phyloP scores from a whole-genome alignment of 306 rosid genomes.

The Dryas alaskensis region DNA sequence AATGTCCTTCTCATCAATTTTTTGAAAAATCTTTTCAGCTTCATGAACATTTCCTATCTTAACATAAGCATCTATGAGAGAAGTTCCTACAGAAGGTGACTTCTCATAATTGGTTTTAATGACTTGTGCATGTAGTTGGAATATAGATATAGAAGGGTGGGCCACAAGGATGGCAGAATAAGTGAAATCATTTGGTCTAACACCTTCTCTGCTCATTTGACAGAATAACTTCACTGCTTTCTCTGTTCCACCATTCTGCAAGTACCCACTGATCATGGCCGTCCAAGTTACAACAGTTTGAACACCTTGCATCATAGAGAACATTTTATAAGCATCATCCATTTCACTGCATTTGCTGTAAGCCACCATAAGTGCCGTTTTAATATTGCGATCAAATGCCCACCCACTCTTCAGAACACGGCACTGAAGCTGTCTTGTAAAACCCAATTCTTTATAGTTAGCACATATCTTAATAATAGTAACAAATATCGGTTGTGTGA shows the following conservation, averaged over 20 bases:
- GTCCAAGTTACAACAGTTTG: slow-evolving; percentile 85
- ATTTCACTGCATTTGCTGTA: slow-evolving; percentile 62
- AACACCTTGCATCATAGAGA: slow-evolving; percentile 40
- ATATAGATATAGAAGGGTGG: slow-evolving; percentile 39
- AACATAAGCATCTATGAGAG: slow-evolving; percentile 70
- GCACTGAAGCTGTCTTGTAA: slow-evolving; percentile 58
- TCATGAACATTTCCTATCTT: slow-evolving; percentile 50
- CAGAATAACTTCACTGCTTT: slow-evolving; percentile 59
- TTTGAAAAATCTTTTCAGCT: slow-evolving; percentile 62
- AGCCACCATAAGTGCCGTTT: slow-evolving; percentile 66
- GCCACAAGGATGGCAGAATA: slow-evolving; percentile 79
- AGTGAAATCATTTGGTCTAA: slow-evolving; percentile 74
- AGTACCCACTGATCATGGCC: slow-evolving; percentile 71
- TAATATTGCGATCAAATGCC: slow-evolving; percentile 42
- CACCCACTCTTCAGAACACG: slow-evolving; percentile 57
- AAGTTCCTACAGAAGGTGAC: slow-evolving; percentile 73
- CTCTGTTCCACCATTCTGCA: slow-evolving; percentile 58
- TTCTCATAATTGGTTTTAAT: slow-evolving; percentile 68
- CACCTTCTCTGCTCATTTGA: slow-evolving; percentile 63
- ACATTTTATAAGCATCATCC: slow-evolving; percentile 58
- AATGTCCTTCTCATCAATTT: slow-evolving; percentile 62
- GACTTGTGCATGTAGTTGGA: slow-evolving; percentile 72
- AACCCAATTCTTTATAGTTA: slow-evolving; percentile 45
- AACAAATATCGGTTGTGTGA: slow-evolving; percentile 51
- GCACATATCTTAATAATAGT: slow-evolving; percentile 62